These are phyloP conservation scores for Lipomyces yamadae DNA, from an alignment of 805 yeast genomes.

Conservation along the genomic window DNA sequence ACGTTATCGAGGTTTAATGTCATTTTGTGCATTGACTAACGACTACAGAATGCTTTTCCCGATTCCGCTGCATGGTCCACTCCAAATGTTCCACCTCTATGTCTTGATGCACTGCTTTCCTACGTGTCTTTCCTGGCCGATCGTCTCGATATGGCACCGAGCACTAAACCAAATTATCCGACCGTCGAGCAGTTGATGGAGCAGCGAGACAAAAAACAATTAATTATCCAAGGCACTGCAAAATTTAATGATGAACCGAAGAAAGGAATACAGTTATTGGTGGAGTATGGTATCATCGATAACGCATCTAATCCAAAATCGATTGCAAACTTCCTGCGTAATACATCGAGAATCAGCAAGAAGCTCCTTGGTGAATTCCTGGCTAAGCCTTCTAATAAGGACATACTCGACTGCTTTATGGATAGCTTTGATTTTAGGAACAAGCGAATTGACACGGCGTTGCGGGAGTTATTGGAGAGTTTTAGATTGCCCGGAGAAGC, in stretches of 20 bases:
- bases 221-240: slow-evolving; percentile 75
- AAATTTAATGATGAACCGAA: slow-evolving; percentile 79
- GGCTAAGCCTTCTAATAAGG: slow-evolving; percentile 72
- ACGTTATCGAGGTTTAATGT: neutral
- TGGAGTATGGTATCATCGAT: slow-evolving; percentile 67
- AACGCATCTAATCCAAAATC: slow-evolving; percentile 57
- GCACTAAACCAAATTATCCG: slow-evolving; percentile 17
- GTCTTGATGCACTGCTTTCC: slow-evolving; percentile 83
- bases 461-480: slow-evolving; percentile 76
- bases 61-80: slow-evolving; percentile 81
- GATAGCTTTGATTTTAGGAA: slow-evolving; percentile 72
- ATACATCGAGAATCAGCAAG: slow-evolving; percentile 83
- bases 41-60: slow-evolving; percentile 66
- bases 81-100: slow-evolving; percentile 88
- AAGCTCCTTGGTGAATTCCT: slow-evolving; percentile 83
- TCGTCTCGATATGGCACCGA: slow-evolving; percentile 35
- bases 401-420: slow-evolving; percentile 67
- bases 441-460: slow-evolving; percentile 89
- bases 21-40: slow-evolving; percentile 1
- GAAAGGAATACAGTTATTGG: slow-evolving; percentile 68
- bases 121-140: slow-evolving; percentile 41
- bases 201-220: slow-evolving; percentile 58
- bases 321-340: slow-evolving; percentile 75
- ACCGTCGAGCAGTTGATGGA: slow-evolving; percentile 23
- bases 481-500: slow-evolving; percentile 97